phyloP scores from a whole-genome alignment of 1,139 yeast genomes.

The Pichia sp. region DNA sequence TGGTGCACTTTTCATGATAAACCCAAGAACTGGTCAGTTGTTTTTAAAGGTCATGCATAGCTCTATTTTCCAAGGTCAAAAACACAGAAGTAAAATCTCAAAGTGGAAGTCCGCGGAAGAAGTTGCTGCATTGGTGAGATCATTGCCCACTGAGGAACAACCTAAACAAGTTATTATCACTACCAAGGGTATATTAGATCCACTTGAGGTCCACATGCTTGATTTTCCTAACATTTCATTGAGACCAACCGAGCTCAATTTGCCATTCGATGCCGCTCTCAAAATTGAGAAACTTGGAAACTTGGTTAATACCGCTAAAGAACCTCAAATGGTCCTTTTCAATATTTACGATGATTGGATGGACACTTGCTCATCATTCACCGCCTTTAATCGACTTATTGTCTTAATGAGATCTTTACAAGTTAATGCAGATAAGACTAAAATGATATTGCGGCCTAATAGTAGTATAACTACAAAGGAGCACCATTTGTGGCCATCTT shows the following conservation, averaged over 20 bases:
- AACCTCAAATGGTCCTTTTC: slow-evolving; percentile 88
- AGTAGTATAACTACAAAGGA: slow-evolving; percentile 59
- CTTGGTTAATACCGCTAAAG: slow-evolving; percentile 76
- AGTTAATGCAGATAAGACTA: slow-evolving; percentile 70
- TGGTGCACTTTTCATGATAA: slow-evolving; percentile 85
- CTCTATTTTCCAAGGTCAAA: slow-evolving; percentile 97
- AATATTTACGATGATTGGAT: slow-evolving; percentile 96
- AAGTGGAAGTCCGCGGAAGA: slow-evolving; percentile 99
- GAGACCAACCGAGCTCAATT: slow-evolving; percentile 79
- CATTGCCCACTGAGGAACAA: slow-evolving; percentile 89
- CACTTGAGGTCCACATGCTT: slow-evolving; percentile 92
- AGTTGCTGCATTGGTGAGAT: slow-evolving; percentile 83
- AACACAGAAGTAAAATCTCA: slow-evolving; percentile 86
- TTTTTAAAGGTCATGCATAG: slow-evolving; percentile 88
- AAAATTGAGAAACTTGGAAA: slow-evolving; percentile 76
- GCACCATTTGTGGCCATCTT: slow-evolving; percentile 92
- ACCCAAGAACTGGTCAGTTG: slow-evolving; percentile 86
- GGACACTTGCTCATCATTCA: slow-evolving; percentile 71
- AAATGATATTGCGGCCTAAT: slow-evolving; percentile 71
- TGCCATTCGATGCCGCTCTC: slow-evolving; percentile 87
- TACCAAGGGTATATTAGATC: slow-evolving; percentile 87
- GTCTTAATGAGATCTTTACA: slow-evolving; percentile 74
- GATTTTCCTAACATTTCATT: slow-evolving; percentile 92
- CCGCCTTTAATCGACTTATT: slow-evolving; percentile 87
- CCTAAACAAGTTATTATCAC: slow-evolving; percentile 90